Percentiles rank a stretch among this genome's conserved stretches.
phyloP scores from a whole-genome alignment of 23 red algal genomes.

The Gracilaria vermiculophylla region DNA sequence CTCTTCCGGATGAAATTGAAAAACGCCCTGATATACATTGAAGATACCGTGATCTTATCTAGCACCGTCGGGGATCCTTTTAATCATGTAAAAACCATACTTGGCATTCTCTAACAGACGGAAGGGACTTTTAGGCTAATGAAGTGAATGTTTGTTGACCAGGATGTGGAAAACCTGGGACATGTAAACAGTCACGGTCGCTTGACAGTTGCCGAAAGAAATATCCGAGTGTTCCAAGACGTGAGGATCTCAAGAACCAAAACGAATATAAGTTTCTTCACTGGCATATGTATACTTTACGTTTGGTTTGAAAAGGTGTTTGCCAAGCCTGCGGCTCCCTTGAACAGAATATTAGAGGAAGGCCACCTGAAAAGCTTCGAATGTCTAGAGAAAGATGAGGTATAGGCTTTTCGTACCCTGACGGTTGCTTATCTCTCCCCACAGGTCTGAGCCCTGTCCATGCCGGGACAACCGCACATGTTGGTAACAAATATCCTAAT shows the following conservation, averaged over 20 bases:
- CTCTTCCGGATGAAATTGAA: too few species aligned
- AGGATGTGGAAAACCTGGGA: not conserved
- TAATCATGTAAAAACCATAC: too few species aligned
- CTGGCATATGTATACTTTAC: too few species aligned
- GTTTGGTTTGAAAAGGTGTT: not conserved
- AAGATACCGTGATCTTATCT: too few species aligned
- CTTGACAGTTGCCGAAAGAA: not conserved
- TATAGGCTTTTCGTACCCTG: constrained; percentile 13
- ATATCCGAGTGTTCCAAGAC: not conserved
- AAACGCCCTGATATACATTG: too few species aligned
- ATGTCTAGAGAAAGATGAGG: not conserved
- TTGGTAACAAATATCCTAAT: not conserved
- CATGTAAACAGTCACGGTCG: not conserved
- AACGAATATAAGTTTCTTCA: not conserved
- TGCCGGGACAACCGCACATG: not conserved
- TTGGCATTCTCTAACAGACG: too few species aligned
- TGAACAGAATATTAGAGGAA: not conserved
- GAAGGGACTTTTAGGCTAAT: not conserved
- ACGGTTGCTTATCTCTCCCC: not conserved
- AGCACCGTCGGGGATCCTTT: too few species aligned
- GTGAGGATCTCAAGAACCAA: not conserved
- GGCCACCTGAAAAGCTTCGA: not conserved
- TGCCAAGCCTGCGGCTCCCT: not conserved
- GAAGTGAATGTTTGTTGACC: not conserved
- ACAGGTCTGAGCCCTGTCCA: not conserved